Evolutionary conservation across 2,329 filamentous ascomycete genomes (phyloP), one percentile per base, ranked within the genome.

Genomic region (Neofusicoccum parvum): DNA sequence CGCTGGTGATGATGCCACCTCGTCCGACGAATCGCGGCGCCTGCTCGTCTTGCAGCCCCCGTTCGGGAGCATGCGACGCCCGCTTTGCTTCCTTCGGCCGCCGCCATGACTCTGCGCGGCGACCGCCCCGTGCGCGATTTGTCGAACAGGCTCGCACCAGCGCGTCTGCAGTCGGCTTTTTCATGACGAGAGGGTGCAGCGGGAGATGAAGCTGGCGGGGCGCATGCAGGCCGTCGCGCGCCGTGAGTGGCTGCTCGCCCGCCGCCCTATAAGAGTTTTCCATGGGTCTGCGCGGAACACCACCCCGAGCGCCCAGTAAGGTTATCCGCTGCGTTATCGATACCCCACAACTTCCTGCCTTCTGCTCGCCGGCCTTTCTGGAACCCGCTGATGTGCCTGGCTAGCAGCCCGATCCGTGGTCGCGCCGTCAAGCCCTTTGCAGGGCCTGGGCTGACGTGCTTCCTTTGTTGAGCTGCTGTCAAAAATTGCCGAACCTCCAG

Each of bases 291-390:
- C n/a, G 56, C 56, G 56, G 56, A 20, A 48, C 56, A 34, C 41
- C 27, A 49, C 48, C 23, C 56, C 56, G 54, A 60, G 41, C 56
- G 56, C 56, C 56, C 56, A 60, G 27, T 60, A 60, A 48, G 56
- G 41, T 60, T 60, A 60, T 60, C 43, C 41, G 56, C 15, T 46
- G 54, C 39, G 54, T 58, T 60, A 60, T 60, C 56, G 56, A 60
- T 60, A 60, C 56, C 56, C 43, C 41, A 48, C 56, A 48, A 59
- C 53, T 11, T 39, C 50, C 39, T 34, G 15, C 39, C 3, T 45
- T 15, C 27, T 37, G 27, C 43, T 23, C 56, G 32, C 39, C n/a
- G 41, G 15, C 56, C 56, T 48, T 60, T 48, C 41, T 60, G 56
- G 56, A 60, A 58, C 54, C 11, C 27, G 56, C 39, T 45, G 54